Percentiles rank a stretch among this genome's conserved stretches.
phyloP scores from a whole-genome alignment of 306 rosid species.

The Ceratonia siliqua region DNA sequence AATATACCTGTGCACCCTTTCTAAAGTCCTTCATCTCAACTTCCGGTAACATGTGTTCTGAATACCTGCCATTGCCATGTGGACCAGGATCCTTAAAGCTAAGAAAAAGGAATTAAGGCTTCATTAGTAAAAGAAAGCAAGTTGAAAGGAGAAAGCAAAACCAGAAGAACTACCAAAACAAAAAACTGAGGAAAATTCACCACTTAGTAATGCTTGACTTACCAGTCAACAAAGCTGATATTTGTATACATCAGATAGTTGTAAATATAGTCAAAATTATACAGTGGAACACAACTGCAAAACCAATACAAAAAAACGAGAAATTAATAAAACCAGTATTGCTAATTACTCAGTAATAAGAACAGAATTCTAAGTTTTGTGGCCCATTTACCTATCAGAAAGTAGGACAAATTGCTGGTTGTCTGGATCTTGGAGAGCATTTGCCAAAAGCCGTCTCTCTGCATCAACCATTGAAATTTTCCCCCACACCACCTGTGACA shows the following conservation, averaged over 20 bases:
- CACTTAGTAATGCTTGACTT: conserved; percentile 34
- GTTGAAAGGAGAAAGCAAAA: conserved; percentile 30
- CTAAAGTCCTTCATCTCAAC: conserved; percentile 87
- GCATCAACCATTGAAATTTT: conserved; percentile 99
- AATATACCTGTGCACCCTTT: conserved; percentile 97
- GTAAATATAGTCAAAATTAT: conserved; percentile 80
- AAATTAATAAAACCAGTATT: conserved; percentile 34
- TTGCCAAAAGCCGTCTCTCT: conserved; percentile 84
- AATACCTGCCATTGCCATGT: conserved; percentile 92
- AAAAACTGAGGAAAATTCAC: not conserved
- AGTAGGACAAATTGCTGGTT: conserved; percentile 94
- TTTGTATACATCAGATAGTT: conserved; percentile 76
- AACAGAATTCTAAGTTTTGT: conserved; percentile 32
- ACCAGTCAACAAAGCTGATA: conserved; percentile 95
- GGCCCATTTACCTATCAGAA: conserved; percentile 77
- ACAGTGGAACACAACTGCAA: conserved; percentile 93
- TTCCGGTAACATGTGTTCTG: conserved; percentile 96
- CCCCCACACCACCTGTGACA: conserved; percentile 94
- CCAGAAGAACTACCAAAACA: conserved; percentile 24
- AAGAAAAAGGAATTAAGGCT: conserved; percentile 23
- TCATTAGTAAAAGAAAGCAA: conserved; percentile 26
- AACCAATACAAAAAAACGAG: conserved; percentile 37
- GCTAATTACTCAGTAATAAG: conserved; percentile 21
- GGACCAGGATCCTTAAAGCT: conserved; percentile 99
- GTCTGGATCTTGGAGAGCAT: conserved; percentile 87